Evolutionary conservation across 176 grass and related monocot genomes (phyloP).

Genomic region (Secale cereale): DNA sequence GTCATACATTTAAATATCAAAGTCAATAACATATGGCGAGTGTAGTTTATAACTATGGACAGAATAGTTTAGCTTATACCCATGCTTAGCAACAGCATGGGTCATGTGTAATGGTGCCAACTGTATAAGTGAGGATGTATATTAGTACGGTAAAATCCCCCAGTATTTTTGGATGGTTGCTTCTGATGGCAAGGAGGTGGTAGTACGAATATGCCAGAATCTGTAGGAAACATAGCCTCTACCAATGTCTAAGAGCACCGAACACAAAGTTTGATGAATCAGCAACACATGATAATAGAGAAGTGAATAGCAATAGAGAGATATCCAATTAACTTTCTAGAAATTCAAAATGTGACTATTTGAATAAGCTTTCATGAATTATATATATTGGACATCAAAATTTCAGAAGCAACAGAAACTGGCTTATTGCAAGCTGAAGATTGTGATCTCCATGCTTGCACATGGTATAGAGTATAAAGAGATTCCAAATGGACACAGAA

Average conservation of each 20-base stretch:
- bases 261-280: background rate
- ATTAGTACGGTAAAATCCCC: background rate
- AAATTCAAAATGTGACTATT: background rate
- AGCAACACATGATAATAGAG: background rate
- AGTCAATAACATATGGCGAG: background rate
- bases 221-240: background rate
- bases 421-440: background rate
- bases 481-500: slow-evolving; percentile 1
- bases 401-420: background rate
- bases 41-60: background rate
- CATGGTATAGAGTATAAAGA: slow-evolving; percentile 13
- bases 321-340: background rate
- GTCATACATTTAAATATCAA: slow-evolving; percentile 7
- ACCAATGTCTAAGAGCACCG: background rate
- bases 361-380: background rate
- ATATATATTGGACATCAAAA: background rate
- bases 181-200: background rate
- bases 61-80: slow-evolving; percentile 1
- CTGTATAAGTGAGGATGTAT: background rate
- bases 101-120: background rate
- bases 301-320: background rate
- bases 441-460: slow-evolving; percentile 3
- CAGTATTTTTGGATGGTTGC: background rate
- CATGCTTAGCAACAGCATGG: background rate
- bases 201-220: background rate